Conservation (phyloP, 768 basidiomycete species). For the Calocybe cyanea region DNA sequence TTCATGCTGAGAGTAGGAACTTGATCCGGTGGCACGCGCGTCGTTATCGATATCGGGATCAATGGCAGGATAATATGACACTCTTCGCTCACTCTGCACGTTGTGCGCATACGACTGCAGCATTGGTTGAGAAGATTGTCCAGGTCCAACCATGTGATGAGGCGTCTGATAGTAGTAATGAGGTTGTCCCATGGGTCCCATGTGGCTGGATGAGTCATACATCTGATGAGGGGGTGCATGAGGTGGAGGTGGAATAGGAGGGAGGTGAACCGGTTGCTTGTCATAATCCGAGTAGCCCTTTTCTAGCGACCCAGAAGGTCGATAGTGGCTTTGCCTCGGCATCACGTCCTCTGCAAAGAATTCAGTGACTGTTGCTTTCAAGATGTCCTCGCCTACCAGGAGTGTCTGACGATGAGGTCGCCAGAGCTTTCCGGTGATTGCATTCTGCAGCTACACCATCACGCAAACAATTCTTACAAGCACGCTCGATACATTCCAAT, state of each 20-base stretch:
- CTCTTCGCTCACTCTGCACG: slow-evolving; percentile 12
- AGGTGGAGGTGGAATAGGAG: slow-evolving; percentile 20
- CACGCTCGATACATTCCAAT: slow-evolving; percentile 48
- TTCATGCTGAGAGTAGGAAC: not conserved
- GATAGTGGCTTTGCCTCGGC: slow-evolving; percentile 3
- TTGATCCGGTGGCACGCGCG: slow-evolving; percentile 6
- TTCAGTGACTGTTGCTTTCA: not conserved
- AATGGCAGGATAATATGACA: slow-evolving; percentile 34
- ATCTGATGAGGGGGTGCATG: slow-evolving; percentile 16
- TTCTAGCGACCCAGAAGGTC: slow-evolving; percentile 6
- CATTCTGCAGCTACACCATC: slow-evolving; percentile 45
- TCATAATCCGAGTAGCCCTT: slow-evolving; percentile 15
- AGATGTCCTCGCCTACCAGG: slow-evolving; percentile 16
- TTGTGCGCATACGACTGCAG: slow-evolving; percentile 16
- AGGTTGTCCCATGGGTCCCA: slow-evolving; percentile 12
- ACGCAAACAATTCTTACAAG: slow-evolving; percentile 39
- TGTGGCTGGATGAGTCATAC: slow-evolving; percentile 12
- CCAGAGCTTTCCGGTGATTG: slow-evolving; percentile 32
- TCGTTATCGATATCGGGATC: slow-evolving; percentile 29
- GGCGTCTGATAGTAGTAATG: slow-evolving; percentile 17
- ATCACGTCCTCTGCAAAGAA: slow-evolving; percentile 2
- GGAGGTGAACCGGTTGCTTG: slow-evolving; percentile 21
- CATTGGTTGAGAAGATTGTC: slow-evolving; percentile 19
- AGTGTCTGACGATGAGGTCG: slow-evolving; percentile 19
- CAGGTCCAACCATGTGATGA: slow-evolving; percentile 19